Evolutionary conservation across 306 rosid genomes (phyloP), one percentile per base, ranked within the genome.

Genomic region (Pachyrhizus erosus): DNA sequence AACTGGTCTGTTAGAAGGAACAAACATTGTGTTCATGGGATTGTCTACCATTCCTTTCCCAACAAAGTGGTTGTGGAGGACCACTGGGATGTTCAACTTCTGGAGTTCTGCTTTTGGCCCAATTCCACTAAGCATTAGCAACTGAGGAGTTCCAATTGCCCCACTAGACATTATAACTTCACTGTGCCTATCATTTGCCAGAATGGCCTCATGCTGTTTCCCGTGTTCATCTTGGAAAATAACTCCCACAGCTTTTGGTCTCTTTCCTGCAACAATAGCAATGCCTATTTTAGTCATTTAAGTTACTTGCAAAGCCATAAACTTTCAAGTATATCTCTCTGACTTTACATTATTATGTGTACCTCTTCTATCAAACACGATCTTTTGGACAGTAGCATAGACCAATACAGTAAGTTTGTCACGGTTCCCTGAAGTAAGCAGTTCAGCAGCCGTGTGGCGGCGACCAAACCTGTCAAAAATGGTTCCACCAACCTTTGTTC

Each of bases 401-500:
- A 92, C 68, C 70, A 93, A 66, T 68, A 96, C 96, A 1, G 91
- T 88, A 24, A 96, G 97, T 46, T 88, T 93, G 15, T 46, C 83
- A 18, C 84, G 92, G 86, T 93, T 90, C n/a, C 83, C 98, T 0
- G 96, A 81, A 62, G 92, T 87, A 17, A 96, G 90, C 4, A 96
- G 83, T 46, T 96, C 99, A 15, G 98, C 98, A 42, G 99, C 84
- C 0, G 99, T 88, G 88, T 96, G 97, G 37, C 98, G 94, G 34
- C 91, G 93, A 54, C 97, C 96, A 2, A 87, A 93, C 20, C 88
- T 83, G 62, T 96, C 99, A 1, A 87, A 96, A 73, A 92, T 96
- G 88, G 99, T 96, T 73, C 99, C 99, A 15, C 99, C 99, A 67
- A 96, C 85, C 70, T 96, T 96, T 74, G 99, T 96, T 65, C 99